Evolutionary conservation across 2,329 filamentous ascomycete genomes (phyloP), one percentile per base, ranked within the genome.

Genomic region (Alternaria ventricosa): DNA sequence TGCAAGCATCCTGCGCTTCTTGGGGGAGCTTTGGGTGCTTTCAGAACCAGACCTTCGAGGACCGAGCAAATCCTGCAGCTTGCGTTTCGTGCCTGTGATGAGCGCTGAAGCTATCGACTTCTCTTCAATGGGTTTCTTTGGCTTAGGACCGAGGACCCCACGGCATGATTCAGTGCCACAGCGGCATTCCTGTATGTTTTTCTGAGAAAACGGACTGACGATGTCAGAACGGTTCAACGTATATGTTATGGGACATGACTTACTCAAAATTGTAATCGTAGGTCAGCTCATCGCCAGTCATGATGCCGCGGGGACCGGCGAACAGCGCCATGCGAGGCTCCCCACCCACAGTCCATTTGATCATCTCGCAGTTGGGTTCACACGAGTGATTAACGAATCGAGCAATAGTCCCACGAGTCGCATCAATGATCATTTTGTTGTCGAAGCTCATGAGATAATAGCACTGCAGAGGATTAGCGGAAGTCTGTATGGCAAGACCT

Each of bases 401-500:
- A 74, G 96, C 95, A 80, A 98, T 97, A 69, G 93, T 97, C 73
- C 96, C 96, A 60, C 93, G 93, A 27, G 94, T 97, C 33, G 95
- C 96, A 82, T 99, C 96, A 69, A 99, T 97, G 74, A 98, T 97
- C 89, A 98, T 96, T 80, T 96, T 96, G 80, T 97, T 94, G 77
- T 98, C 94, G 78, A 98, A 97, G 60, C 93, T 94, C 96, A 99
- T 99, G 54, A 99, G 85, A 80, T 99, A 99, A 81, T 97, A 98
- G 81, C 94, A 97, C 92, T 97, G 71, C 20, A 46, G 57, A 3
- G 45, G 18, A 68, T 78, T 55, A 78, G 74, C 57, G 41, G 25
- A n/a, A 8, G 12, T 28, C 6, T 23, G 20, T 30, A 11, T 36
- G 18, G 11, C 25, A 27, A 15, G 33, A 44, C 11, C 55, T 69